Evolutionary conservation across 768 basidiomycete species (phyloP), one percentile per base, ranked within the genome.

Genomic region (Lactarius quietus): DNA sequence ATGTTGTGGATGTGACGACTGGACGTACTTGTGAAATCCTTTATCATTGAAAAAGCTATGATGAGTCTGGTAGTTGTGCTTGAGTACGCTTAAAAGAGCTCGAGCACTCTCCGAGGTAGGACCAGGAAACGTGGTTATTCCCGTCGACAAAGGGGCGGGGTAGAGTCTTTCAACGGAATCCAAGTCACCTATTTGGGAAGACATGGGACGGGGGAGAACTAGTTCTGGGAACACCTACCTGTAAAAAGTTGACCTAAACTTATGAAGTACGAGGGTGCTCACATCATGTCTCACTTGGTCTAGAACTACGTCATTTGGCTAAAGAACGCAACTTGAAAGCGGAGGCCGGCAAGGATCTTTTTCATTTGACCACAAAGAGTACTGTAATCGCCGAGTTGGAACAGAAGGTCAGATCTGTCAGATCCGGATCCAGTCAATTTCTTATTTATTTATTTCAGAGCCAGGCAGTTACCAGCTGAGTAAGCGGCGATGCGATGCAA

Each of bases 11-110:
- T 18, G n/a, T 51, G 20, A 52, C 14, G 38, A 53, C 38, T 38
- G 39, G 3, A 69, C 74, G 51, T 70, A 76, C 73, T 74, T 76
- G 69, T 75, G 75, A 67, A 75, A 74, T 1, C 73, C 71, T 33
- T 67, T 72, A 39, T 73, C 69, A 63, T 85, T 81, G 73, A 85
- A 84, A 71, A 83, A 87, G 18, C 81, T 74, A 70, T 87, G 84
- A 75, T 79, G 79, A n/a, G 77, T 78, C 43, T 79, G 77, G 65
- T 83, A 80, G 69, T 86, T 84, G 23, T 83, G 80, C 43, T 78
- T 78, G 62, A 87, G 74, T 20, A 39, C 51, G 15, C 17, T 26
- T n/a, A 66, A 14, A 20, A 66, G 57, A n/a, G 57, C 57, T 9
- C 23, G 48, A 54, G 61, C 52, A 17, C 65, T 62, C 15, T 38